Conservation (phyloP, 768 basidiomycete genomes). For the Auriscalpium vulgare region DNA sequence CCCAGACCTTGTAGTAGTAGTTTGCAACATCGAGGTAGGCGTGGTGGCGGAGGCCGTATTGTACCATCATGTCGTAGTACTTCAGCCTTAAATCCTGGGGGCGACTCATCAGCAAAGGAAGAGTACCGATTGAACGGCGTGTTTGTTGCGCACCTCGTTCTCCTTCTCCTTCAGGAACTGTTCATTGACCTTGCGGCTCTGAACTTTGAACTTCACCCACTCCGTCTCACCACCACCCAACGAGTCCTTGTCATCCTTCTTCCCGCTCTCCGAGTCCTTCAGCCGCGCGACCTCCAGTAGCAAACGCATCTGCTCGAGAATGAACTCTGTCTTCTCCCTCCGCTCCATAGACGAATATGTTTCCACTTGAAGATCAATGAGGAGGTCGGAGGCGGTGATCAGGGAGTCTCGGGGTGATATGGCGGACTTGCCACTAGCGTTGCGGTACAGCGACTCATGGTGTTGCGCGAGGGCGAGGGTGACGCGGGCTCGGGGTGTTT, state of each 20-base stretch:
- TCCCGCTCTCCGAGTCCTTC: constrained; percentile 62
- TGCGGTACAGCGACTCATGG: constrained; percentile 63
- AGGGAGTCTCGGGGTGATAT: constrained; percentile 44
- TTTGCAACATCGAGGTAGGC: constrained; percentile 92
- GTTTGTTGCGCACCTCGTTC: constrained; percentile 59
- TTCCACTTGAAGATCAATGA: constrained; percentile 95
- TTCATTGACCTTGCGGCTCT: constrained; percentile 90
- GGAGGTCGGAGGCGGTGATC: constrained; percentile 82
- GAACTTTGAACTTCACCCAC: constrained; percentile 89
- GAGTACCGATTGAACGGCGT: constrained; percentile 1
- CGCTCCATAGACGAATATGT: constrained; percentile 99
- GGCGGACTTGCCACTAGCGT: constrained; percentile 18
- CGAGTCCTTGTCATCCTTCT: constrained; percentile 36
- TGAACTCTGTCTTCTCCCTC: constrained; percentile 95
- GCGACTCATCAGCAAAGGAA: constrained; percentile 1
- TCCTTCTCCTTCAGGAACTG: constrained; percentile 82
- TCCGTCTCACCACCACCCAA: constrained; percentile 74
- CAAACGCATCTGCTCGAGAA: constrained; percentile 95
- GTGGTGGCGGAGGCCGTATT: constrained; percentile 78
- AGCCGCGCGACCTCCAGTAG: constrained; percentile 67
- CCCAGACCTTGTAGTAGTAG: constrained; percentile 95
- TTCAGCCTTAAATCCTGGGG: constrained; percentile 90
- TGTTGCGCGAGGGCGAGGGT: constrained; percentile 81
- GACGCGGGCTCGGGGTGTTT: constrained; percentile 91
- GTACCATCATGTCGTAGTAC: constrained; percentile 95